These are phyloP conservation scores for Aphanoascus verrucosus DNA, from an alignment of 2,329 filamentous ascomycete species.

Conservation along the genomic window DNA sequence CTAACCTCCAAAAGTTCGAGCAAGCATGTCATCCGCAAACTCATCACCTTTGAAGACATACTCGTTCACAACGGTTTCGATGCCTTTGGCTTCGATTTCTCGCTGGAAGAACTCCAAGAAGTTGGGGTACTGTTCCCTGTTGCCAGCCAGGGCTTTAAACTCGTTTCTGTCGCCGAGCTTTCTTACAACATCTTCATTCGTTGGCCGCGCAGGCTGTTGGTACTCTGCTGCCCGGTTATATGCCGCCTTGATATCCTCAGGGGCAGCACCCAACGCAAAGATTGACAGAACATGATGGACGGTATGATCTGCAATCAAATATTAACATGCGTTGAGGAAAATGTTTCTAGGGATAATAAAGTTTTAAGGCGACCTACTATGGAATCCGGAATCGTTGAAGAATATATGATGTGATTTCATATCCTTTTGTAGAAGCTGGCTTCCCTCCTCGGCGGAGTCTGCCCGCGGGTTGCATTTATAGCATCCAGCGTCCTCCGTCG, in stretches of 20 bases:
- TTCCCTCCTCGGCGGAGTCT: slow-evolving; percentile 52
- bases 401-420: slow-evolving; percentile 64
- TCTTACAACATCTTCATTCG: slow-evolving; percentile 42
- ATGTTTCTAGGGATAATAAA: not conserved
- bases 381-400: slow-evolving; percentile 65
- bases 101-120: slow-evolving; percentile 66
- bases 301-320: slow-evolving; percentile 52
- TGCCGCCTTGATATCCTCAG: slow-evolving; percentile 48
- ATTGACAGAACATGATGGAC: slow-evolving; percentile 65
- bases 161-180: slow-evolving; percentile 47
- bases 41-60: slow-evolving; percentile 59
- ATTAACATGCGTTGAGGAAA: not conserved
- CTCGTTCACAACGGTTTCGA: slow-evolving; percentile 51
- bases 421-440: slow-evolving; percentile 64
- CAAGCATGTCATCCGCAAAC: slow-evolving; percentile 56
- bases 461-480: slow-evolving; percentile 41
- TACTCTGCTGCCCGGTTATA: slow-evolving; percentile 58
- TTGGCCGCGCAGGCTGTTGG: slow-evolving; percentile 46
- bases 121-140: slow-evolving; percentile 56
- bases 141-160: slow-evolving; percentile 53
- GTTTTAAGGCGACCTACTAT: slow-evolving; percentile 42
- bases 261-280: slow-evolving; percentile 60
- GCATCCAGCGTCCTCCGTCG: slow-evolving; percentile 35
- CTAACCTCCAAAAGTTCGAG: slow-evolving; percentile 54
- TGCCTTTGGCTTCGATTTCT: slow-evolving; percentile 57